Evolutionary conservation across 2,329 filamentous ascomycete genomes (phyloP).

Genomic region (Orbilia oligospora): DNA sequence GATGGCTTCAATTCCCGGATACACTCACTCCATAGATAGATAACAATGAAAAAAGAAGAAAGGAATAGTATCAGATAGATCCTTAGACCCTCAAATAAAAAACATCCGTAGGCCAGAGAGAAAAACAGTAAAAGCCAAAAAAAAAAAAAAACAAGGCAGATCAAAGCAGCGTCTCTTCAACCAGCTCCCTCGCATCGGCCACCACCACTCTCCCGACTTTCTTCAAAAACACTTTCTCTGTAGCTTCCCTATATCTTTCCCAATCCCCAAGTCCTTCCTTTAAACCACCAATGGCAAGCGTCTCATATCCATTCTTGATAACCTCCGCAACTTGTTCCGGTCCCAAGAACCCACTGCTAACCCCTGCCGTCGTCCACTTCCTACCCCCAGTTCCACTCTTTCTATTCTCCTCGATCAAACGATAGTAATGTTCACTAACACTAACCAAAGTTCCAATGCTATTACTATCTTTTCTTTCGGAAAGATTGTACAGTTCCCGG

Average conservation of each 20-base stretch:
- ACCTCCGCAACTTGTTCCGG: slow-evolving; percentile 87
- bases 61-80: not conserved
- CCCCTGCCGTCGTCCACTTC: slow-evolving; percentile 67
- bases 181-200: slow-evolving; percentile 75
- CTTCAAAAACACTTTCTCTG: slow-evolving; percentile 87
- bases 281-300: slow-evolving; percentile 85
- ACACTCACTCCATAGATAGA: not conserved
- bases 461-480: slow-evolving; percentile 72
- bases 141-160: slow-evolving; percentile 16
- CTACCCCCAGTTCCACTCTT: slow-evolving; percentile 69
- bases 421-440: slow-evolving; percentile 88
- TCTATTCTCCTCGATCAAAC: slow-evolving; percentile 77
- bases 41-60: not conserved
- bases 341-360: slow-evolving; percentile 71
- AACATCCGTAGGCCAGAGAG: not conserved
- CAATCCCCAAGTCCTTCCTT: slow-evolving; percentile 88
- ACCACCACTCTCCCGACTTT: slow-evolving; percentile 86
- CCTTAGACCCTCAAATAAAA: not conserved
- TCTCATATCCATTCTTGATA: slow-evolving; percentile 97
- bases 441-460: slow-evolving; percentile 88
- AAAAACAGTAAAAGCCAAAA: not conserved
- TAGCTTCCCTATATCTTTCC: slow-evolving; percentile 88
- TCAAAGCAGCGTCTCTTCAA: slow-evolving; percentile 67
- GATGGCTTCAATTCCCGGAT: not conserved
- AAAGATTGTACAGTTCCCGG: slow-evolving; percentile 79